These are phyloP conservation scores for Rhododendron simsii DNA, from an alignment of 148 eudicot species.

Conservation along the genomic window DNA sequence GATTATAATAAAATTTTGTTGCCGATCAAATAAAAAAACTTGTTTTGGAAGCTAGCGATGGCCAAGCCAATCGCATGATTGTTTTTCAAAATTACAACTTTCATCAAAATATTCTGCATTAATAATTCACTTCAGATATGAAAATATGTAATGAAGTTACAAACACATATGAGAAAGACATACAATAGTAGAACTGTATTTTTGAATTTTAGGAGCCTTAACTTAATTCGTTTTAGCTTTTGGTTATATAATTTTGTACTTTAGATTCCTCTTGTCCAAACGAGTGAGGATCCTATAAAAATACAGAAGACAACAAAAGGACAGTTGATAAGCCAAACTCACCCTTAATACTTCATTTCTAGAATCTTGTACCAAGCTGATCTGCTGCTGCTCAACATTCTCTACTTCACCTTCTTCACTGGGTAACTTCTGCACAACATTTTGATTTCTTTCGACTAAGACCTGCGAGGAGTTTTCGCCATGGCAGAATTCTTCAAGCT, in stretches of 20 bases:
- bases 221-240: not conserved
- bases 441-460: slow-evolving; percentile 16
- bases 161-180: not conserved
- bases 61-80: not conserved
- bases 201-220: not conserved
- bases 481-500: slow-evolving; percentile 64
- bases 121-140: too few species aligned
- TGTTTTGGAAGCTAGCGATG: not conserved
- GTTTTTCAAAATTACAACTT: too few species aligned
- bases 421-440: not conserved
- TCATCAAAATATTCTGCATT: too few species aligned
- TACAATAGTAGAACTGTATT: not conserved
- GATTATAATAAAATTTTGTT: too few species aligned
- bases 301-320: not conserved
- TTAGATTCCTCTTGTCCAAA: not conserved
- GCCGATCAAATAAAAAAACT: too few species aligned
- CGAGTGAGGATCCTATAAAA: not conserved
- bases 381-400: slow-evolving; percentile 3
- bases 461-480: slow-evolving; percentile 9
- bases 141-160: not conserved
- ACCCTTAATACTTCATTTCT: slow-evolving; percentile 9
- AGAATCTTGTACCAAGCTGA: slow-evolving; percentile 12
- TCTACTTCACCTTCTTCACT: slow-evolving; percentile 23
- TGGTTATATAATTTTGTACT: not conserved
- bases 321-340: not conserved